These are phyloP conservation scores for Vicia villosa DNA, from an alignment of 306 rosid species.

Conservation along the genomic window DNA sequence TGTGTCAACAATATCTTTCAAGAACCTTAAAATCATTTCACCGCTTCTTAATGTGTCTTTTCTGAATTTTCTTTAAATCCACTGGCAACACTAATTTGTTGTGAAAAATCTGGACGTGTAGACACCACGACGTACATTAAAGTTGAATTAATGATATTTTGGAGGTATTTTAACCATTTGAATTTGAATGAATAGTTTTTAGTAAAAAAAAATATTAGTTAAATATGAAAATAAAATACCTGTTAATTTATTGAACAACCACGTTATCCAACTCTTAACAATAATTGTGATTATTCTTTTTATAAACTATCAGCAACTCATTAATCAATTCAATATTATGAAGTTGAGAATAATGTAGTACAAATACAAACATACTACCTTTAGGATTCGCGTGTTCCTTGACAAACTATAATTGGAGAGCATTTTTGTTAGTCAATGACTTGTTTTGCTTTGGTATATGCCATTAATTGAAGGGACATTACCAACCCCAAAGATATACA, in stretches of 20 bases:
- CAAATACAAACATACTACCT: neutral
- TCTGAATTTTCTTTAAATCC: too few relatives aligned
- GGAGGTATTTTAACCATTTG: too few relatives aligned
- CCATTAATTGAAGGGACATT: constrained; percentile 36
- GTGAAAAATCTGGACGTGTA: too few relatives aligned
- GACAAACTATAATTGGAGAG: neutral
- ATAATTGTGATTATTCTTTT: constrained; percentile 44
- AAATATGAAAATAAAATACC: constrained; percentile 1
- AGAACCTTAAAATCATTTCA: too few relatives aligned
- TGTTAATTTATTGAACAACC: constrained; percentile 4
- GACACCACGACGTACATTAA: too few relatives aligned
- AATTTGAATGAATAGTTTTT: too few relatives aligned
- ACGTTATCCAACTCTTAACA: constrained; percentile 26
- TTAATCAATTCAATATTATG: constrained; percentile 19
- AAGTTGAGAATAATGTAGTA: constrained; percentile 20
- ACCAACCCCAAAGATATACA: constrained; percentile 39
- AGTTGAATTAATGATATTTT: too few relatives aligned
- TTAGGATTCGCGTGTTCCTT: neutral
- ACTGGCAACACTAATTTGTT: too few relatives aligned
- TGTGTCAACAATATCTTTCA: too few relatives aligned
- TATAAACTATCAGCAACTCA: constrained; percentile 16
- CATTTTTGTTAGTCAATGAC: neutral
- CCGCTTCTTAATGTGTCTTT: too few relatives aligned
- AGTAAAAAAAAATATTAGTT: neutral
- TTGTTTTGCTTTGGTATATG: constrained; percentile 10